A percentile compares a stretch with the other conserved stretches of the same genome.
Evolutionary conservation across 1,139 yeast species (phyloP).

Genomic region (Geotrichum bryndzae): DNA sequence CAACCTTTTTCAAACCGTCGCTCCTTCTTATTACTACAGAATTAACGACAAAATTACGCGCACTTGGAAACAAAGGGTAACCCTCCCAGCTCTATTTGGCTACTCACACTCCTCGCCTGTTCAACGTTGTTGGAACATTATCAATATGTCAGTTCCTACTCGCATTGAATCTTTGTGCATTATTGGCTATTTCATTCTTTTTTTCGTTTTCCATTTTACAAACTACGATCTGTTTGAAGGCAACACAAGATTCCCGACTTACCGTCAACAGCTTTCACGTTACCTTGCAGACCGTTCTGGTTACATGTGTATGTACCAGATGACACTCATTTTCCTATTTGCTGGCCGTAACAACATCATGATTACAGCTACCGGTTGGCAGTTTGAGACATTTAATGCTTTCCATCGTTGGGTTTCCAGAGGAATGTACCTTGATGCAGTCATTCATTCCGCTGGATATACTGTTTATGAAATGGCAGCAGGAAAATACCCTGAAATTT

Average conservation of each 20-base stretch:
- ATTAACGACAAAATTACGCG: slow-evolving; percentile 5
- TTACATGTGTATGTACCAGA: slow-evolving; percentile 46
- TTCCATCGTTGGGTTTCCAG: slow-evolving; percentile 61
- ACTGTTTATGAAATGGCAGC: slow-evolving; percentile 13
- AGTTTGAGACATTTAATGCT: slow-evolving; percentile 52
- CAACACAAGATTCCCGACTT: slow-evolving; percentile 4
- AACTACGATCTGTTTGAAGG: slow-evolving; percentile 11
- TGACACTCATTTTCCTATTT: slow-evolving; percentile 52
- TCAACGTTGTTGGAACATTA: slow-evolving; percentile 22
- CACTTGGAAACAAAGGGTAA: neutral
- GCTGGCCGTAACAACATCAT: slow-evolving; percentile 61
- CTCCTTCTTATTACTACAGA: slow-evolving; percentile 8
- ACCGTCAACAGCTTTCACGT: slow-evolving; percentile 18
- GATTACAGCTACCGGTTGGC: slow-evolving; percentile 54
- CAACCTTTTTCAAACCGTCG: slow-evolving; percentile 18
- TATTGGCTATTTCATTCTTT: slow-evolving; percentile 20
- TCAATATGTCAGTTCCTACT: slow-evolving; percentile 22
- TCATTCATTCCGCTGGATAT: slow-evolving; percentile 27
- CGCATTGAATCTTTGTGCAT: slow-evolving; percentile 24
- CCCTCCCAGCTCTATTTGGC: slow-evolving; percentile 15
- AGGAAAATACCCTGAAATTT: neutral
- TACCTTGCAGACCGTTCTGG: slow-evolving; percentile 53
- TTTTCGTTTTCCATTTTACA: slow-evolving; percentile 17
- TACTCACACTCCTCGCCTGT: slow-evolving; percentile 12
- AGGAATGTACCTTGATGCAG: slow-evolving; percentile 41